Percentiles rank a stretch among this genome's conserved stretches.
These are phyloP conservation scores for Pouteria glomerata DNA, from an alignment of 148 eudicot genomes.

Conservation along the genomic window DNA sequence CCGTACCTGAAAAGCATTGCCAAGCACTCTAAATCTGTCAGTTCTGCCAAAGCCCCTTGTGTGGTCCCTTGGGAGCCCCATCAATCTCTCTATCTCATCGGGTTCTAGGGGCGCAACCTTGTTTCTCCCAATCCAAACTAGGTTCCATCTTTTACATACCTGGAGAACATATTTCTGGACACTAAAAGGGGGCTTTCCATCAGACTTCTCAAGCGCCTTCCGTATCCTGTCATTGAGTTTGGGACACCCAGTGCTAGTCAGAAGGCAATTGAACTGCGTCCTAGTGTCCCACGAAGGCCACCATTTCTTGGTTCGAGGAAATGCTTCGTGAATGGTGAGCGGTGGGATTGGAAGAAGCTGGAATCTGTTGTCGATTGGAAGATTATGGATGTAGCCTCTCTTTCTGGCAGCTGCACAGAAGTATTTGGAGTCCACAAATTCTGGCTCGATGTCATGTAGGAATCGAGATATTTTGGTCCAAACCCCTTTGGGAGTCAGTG, in stretches of 20 bases:
- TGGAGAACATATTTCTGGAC: constrained; percentile 48
- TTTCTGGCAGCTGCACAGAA: constrained; percentile 78
- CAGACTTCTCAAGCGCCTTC: constrained; percentile 44
- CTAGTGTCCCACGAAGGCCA: constrained; percentile 82
- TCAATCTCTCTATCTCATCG: constrained; percentile 71
- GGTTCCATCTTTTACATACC: constrained; percentile 69
- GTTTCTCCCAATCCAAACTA: constrained; percentile 83
- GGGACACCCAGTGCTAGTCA: constrained; percentile 69
- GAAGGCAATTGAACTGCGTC: constrained; percentile 62
- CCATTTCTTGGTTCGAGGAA: constrained; percentile 59
- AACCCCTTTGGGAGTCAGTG: constrained; percentile 81
- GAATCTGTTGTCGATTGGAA: constrained; percentile 53
- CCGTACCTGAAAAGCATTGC: constrained; percentile 93
- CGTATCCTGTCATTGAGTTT: constrained; percentile 55
- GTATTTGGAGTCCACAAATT: constrained; percentile 70
- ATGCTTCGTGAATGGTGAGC: constrained; percentile 49
- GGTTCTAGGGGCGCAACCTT: constrained; percentile 80
- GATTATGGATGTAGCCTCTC: constrained; percentile 73
- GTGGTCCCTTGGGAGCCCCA: constrained; percentile 79
- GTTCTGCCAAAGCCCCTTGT: constrained; percentile 80
- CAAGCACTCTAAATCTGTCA: constrained; percentile 68
- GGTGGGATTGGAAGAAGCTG: constrained; percentile 69
- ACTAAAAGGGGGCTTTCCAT: constrained; percentile 43
- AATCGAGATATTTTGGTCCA: constrained; percentile 73
- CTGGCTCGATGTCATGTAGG: constrained; percentile 61